Evolutionary conservation across 371 early-diverging fungal species (phyloP).

Genomic region (Capillidium rhysosporum): DNA sequence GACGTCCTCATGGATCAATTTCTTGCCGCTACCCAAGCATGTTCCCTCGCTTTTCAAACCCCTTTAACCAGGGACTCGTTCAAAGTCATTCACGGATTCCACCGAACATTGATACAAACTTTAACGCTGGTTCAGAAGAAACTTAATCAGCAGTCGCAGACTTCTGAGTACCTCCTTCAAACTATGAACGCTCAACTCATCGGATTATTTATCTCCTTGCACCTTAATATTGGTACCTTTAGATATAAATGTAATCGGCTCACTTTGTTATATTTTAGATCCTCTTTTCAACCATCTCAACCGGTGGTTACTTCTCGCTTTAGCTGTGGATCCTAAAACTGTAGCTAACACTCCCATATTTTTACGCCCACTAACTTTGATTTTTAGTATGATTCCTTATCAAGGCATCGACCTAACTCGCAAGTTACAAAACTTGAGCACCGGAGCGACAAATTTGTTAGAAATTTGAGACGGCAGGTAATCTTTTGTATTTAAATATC

Average conservation of each 20-base stretch:
- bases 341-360: no score
- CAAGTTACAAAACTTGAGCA: neutral
- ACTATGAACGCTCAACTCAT: neutral
- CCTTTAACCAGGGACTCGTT: no score
- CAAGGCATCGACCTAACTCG: no score
- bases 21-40: no score
- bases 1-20: no score
- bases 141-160: neutral
- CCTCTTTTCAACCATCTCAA: neutral
- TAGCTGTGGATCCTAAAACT: neutral
- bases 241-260: no score
- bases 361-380: neutral
- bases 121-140: neutral
- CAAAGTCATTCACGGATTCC: no score
- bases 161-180: neutral
- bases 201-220: neutral
- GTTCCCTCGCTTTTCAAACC: no score
- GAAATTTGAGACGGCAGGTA: constrained; percentile 1
- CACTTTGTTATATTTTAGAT: neutral
- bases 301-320: neutral
- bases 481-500: neutral
- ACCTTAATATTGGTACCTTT: no score
- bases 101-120: no score
- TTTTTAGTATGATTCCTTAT: no score
- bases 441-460: neutral